Conservation (phyloP, 441 rosid species). For the Eutrema salsugineum region DNA sequence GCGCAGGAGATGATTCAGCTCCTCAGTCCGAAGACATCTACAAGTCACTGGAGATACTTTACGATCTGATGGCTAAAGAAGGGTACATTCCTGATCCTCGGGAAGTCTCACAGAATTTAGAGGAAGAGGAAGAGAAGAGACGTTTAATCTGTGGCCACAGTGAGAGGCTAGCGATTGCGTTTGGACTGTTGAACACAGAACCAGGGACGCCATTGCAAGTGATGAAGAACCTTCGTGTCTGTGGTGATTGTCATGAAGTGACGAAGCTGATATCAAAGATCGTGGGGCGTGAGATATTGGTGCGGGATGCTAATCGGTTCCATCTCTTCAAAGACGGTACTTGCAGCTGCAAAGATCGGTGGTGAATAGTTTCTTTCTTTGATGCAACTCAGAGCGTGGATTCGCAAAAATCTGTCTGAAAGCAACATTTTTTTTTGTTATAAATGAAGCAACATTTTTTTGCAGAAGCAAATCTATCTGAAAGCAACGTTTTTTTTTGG, state of each 20-base stretch:
- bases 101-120: constrained; percentile 49
- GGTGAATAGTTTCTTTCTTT: constrained; percentile 37
- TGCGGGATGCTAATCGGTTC: constrained; percentile 67
- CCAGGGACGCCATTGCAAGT: constrained; percentile 58
- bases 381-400: neutral
- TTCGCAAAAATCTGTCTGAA: no score
- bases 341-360: constrained; percentile 64
- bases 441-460: neutral
- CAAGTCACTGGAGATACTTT: constrained; percentile 39
- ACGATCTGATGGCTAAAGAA: constrained; percentile 48
- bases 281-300: constrained; percentile 55
- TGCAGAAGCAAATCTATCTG: no score
- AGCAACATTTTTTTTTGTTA: no score
- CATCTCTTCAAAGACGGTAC: constrained; percentile 58
- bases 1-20: constrained; percentile 44
- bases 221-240: constrained; percentile 77
- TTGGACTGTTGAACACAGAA: constrained; percentile 59
- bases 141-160: constrained; percentile 59
- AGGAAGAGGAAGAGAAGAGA: constrained; percentile 62
- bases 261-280: constrained; percentile 53
- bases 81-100: constrained; percentile 58
- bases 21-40: constrained; percentile 49
- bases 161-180: constrained; percentile 74
- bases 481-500: neutral
- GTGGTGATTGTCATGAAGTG: constrained; percentile 66